Percentiles rank a stretch among this genome's conserved stretches.
These are phyloP conservation scores for Saturnispora hagleri DNA, from an alignment of 805 yeast genomes.

Conservation along the genomic window DNA sequence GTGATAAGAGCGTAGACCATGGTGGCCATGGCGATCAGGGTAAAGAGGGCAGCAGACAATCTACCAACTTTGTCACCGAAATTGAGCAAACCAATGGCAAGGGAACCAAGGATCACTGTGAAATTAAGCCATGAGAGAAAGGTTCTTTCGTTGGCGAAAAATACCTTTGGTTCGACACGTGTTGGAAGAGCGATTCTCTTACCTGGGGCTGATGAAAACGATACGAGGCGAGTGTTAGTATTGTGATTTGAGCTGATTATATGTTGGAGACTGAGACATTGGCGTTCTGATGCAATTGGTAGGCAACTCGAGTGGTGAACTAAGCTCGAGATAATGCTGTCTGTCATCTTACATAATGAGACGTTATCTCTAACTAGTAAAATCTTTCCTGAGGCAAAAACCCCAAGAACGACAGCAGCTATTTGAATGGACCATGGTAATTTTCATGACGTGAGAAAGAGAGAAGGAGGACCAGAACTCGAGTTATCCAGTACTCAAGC, in stretches of 20 bases:
- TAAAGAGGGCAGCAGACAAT: constrained; percentile 87
- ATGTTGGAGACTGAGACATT: background rate
- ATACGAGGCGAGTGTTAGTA: background rate
- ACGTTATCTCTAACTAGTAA: too few relatives aligned
- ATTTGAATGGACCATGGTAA: too few relatives aligned
- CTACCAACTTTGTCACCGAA: constrained; percentile 94
- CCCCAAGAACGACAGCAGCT: too few relatives aligned
- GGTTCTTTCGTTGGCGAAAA: constrained; percentile 98
- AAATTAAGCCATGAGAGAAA: constrained; percentile 97
- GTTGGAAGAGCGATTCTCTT: constrained; percentile 97
- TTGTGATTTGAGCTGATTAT: too few relatives aligned
- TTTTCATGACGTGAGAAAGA: too few relatives aligned
- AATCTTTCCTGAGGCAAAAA: too few relatives aligned
- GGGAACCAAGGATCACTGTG: constrained; percentile 95
- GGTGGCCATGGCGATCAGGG: constrained; percentile 94
- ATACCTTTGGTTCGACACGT: constrained; percentile 96
- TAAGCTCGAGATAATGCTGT: too few relatives aligned
- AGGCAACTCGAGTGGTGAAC: background rate
- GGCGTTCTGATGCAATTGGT: background rate
- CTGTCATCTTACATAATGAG: too few relatives aligned
- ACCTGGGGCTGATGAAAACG: constrained; percentile 29
- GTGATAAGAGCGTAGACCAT: constrained; percentile 94
- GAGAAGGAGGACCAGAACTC: too few relatives aligned
- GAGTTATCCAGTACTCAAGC: background rate
- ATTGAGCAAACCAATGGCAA: constrained; percentile 91